phyloP scores from a whole-genome alignment of 2,329 filamentous ascomycete genomes.

The Cryphonectria nitschkei region DNA sequence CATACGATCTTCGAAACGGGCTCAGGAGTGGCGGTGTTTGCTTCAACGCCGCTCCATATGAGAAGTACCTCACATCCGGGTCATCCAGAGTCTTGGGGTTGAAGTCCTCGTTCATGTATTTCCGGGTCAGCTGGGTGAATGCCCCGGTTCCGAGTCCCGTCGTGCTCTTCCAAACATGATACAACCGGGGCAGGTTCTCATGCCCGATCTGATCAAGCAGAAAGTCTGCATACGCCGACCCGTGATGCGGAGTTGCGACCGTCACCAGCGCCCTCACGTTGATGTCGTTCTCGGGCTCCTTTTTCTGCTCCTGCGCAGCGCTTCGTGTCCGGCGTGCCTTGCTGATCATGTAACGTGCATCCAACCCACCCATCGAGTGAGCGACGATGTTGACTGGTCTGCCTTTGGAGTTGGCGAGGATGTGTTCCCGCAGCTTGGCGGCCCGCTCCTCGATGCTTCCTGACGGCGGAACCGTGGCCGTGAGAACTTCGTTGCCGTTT shows the following conservation, averaged over 20 bases:
- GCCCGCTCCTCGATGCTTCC: slow-evolving; percentile 65
- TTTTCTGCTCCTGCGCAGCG: slow-evolving; percentile 11
- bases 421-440: slow-evolving; percentile 57
- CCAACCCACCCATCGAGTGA: slow-evolving; percentile 70
- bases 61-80: slow-evolving; percentile 60
- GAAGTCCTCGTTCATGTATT: slow-evolving; percentile 62
- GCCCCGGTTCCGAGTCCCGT: slow-evolving; percentile 62
- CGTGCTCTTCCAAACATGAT: slow-evolving; percentile 52
- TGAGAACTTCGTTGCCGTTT: slow-evolving; percentile 60
- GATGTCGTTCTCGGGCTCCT: slow-evolving; percentile 38
- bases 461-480: slow-evolving; percentile 64
- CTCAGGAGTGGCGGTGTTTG: slow-evolving; percentile 63
- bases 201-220: slow-evolving; percentile 52
- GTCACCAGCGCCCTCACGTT: slow-evolving; percentile 57
- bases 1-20: slow-evolving; percentile 59
- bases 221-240: slow-evolving; percentile 60
- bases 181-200: slow-evolving; percentile 57
- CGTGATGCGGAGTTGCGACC: slow-evolving; percentile 59
- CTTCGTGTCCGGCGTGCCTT: slow-evolving; percentile 47
- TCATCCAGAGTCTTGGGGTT: slow-evolving; percentile 61
- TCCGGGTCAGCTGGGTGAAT: slow-evolving; percentile 62
- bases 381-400: slow-evolving; percentile 75
- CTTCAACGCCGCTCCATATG: slow-evolving; percentile 59
- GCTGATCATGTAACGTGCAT: slow-evolving; percentile 68
- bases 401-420: slow-evolving; percentile 49